Evolutionary conservation across 164 flowering plant species (phyloP), one percentile per base, ranked within the genome.

Genomic region (Macadamia tetraphylla): DNA sequence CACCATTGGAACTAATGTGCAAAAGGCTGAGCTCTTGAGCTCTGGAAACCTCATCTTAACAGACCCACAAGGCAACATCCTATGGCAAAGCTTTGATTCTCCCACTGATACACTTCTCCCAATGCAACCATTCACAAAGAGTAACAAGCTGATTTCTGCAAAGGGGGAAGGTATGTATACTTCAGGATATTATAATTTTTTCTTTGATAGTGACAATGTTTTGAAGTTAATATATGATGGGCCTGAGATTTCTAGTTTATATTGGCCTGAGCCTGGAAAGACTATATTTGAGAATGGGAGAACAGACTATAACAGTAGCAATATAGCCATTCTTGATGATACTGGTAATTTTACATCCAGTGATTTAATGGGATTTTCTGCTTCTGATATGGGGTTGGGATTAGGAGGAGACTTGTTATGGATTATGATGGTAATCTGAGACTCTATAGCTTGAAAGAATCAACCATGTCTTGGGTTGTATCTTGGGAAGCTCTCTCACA

Each of bases 101-200:
- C 83, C 84, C 0, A 79, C 82, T 0, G 77, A 85, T 46, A 85
- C 86, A 1, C 82, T 82, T 51, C 80, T 85, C 43, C 83, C 88
- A 5, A 15, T 51, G 0, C 87, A 84, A 51, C 31, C 9, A 3
- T 51, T 81, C 15, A 77, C 77, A 0, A 58, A 53, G 18, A 14
- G 57, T 57, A 59, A 65, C 0, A 59, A n/a, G 4, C 74, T 82
- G 0, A 53, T 79, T 9, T 82, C 88, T 0, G 40, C 76, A 0
- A 76, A 70, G 78, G 72, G 79, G 63, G 11, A n/a, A 46, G 67
- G 46, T 10, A 74, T 74, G 57, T 68, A 52, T 43, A 80, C 81
- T 29, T 74, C 79, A 0, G 87, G 83, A 1, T 73, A 44, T 18
- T 84, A 78, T 51, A 66, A 60, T 43, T 40, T 82, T 3, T 77